phyloP scores from a whole-genome alignment of 179 eudicot genomes.

The Camellia oleifera region DNA sequence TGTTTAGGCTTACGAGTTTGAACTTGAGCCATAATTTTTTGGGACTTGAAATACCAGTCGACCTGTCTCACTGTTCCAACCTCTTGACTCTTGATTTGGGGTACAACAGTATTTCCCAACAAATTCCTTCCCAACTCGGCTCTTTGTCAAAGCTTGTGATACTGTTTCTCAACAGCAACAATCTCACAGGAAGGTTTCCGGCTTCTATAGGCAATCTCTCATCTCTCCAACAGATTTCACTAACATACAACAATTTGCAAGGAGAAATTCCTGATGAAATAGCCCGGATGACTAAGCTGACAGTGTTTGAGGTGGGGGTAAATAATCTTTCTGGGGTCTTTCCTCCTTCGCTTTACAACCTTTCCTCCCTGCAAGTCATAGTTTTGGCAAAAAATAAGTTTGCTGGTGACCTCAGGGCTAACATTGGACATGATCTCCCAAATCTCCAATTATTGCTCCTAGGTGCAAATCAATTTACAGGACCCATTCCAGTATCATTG shows the following conservation, averaged over 20 bases:
- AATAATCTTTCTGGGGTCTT: constrained; percentile 5
- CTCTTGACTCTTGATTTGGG: background rate
- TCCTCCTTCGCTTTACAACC: constrained; percentile 18
- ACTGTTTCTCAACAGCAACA: background rate
- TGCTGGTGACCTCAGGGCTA: background rate
- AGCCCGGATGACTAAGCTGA: background rate
- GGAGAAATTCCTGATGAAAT: constrained; percentile 15
- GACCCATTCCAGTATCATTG: constrained; percentile 13
- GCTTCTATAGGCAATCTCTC: constrained; percentile 1
- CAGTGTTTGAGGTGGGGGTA: background rate
- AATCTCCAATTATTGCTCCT: background rate
- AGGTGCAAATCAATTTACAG: background rate
- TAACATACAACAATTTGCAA: constrained; percentile 8
- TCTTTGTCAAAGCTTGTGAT: background rate
- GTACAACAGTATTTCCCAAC: background rate
- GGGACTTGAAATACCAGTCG: constrained; percentile 11
- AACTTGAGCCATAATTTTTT: constrained; percentile 10
- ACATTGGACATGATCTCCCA: constrained; percentile 19
- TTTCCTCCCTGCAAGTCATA: constrained; percentile 11
- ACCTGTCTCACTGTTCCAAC: background rate
- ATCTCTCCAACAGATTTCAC: background rate
- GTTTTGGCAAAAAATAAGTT: constrained; percentile 7
- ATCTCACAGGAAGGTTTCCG: constrained; percentile 5
- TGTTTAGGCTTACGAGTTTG: background rate
- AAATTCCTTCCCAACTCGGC: constrained; percentile 4